Conservation (phyloP, 805 yeast genomes). For the Yarrowia osloensis region DNA sequence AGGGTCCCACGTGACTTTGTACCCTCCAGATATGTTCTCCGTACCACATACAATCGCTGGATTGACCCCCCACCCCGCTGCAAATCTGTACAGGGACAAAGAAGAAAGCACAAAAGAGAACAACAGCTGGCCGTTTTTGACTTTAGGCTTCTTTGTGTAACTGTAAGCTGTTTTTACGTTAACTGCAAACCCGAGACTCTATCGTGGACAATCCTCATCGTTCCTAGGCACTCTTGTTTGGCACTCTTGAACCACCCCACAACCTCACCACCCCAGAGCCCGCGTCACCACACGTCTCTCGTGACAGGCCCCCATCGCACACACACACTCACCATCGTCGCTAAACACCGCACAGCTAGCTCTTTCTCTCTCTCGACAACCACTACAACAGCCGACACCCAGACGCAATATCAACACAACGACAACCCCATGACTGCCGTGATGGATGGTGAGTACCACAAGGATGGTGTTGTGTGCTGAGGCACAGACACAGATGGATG, state of each 20-base stretch:
- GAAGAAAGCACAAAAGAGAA: conserved; percentile 22
- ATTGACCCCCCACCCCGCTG: not conserved
- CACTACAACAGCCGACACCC: not conserved
- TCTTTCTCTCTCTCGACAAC: too few relatives aligned
- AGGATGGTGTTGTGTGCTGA: not conserved
- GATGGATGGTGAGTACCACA: conserved; percentile 22
- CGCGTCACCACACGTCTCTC: not conserved
- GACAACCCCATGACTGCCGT: conserved; percentile 18
- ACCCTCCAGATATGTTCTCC: not conserved
- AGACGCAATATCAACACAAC: not conserved
- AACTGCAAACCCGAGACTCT: conserved; percentile 31
- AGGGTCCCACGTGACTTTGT: too few relatives aligned
- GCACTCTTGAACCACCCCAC: not conserved
- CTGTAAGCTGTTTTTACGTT: conserved; percentile 29
- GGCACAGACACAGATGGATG: not conserved
- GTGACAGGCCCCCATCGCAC: not conserved
- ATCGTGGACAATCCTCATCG: conserved; percentile 28
- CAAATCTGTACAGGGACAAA: conserved; percentile 17
- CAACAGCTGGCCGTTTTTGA: conserved; percentile 2
- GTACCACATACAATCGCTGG: not conserved
- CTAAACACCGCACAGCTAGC: not conserved
- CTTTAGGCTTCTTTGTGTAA: conserved; percentile 29
- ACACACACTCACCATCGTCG: not conserved
- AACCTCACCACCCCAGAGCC: not conserved
- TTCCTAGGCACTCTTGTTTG: not conserved